Base-by-base conservation (phyloP, 2,329 filamentous ascomycete genomes). In the Fusarium hostae region DNA sequence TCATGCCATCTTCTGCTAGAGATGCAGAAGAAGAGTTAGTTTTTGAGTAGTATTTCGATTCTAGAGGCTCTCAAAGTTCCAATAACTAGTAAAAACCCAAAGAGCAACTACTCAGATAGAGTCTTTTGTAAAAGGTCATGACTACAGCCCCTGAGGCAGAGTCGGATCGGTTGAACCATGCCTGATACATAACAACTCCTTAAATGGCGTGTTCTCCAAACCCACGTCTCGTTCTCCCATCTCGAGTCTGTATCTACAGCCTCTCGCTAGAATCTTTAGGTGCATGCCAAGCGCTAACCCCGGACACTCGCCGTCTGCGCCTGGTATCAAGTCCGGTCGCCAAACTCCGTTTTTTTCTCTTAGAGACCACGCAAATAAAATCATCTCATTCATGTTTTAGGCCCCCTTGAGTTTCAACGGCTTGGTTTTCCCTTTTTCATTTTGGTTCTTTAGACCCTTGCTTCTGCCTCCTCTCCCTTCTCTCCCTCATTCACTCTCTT, bases 201-300 rank as follows among this genome's bases (percentile, higher is more conserved):
- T 65, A 58, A 55, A 71, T 72, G 70, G 70, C 66, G 70, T 72
- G 70, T 72, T 73, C 55, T 66, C 63, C 28, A 59, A 47, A 65
- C 40, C 60, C 39, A 30, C 59, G 51, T 65, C 58, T 63, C 59
- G 59, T 28, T 51, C 35, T 62, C 20, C 11, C 52, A 44, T 37
- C 28, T 48, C 24, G 48, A 57, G 24, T 24, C 63, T 50, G 54
- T 57, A 48, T 45, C 43, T 68, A 24, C 35, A 44, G 37, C 34
- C 41, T 52, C 58, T 66, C 66, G 57, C 65, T 67, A 70, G 30
- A 60, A 52, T 11, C 15, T 51, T 48, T 70, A 66, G 69, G 51
- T 43, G 54, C 70, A 72, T 71, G 70, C 70, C 70, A 72, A 72
- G 70, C 66, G 70, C 69, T n/a, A 73, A 68, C 70, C 70, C 70